Conservation (phyloP, 139 green algal genomes). For the Picochlorum sp. region DNA sequence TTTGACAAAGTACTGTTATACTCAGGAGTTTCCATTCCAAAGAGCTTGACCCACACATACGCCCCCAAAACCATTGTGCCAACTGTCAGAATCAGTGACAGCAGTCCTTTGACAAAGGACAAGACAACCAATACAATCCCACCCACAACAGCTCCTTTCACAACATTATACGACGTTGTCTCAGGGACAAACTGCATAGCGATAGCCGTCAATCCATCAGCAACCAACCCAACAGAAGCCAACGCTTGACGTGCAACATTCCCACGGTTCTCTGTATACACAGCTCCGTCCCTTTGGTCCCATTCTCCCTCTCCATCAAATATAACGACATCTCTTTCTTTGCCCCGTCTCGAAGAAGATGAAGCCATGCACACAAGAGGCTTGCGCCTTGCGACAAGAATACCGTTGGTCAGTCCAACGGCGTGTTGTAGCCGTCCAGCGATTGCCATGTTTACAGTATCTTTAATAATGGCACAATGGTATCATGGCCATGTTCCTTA, state of each 20-base stretch:
- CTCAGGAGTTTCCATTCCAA: conserved; percentile 21
- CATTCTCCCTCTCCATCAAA: conserved; percentile 13
- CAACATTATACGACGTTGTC: conserved; percentile 7
- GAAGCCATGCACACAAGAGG: neutral
- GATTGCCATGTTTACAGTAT: too few relatives aligned
- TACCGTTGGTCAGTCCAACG: too few relatives aligned
- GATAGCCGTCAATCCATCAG: conserved; percentile 13
- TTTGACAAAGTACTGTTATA: neutral
- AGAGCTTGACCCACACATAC: conserved; percentile 24
- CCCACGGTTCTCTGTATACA: neutral
- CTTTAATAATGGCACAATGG: too few relatives aligned
- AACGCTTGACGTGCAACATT: conserved; percentile 11
- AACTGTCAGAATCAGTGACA: conserved; percentile 34
- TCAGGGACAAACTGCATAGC: conserved; percentile 14
- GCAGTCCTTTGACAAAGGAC: conserved; percentile 37
- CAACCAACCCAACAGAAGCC: conserved; percentile 12
- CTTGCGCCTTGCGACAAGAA: too few relatives aligned
- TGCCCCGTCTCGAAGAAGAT: neutral
- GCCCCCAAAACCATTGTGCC: conserved; percentile 32
- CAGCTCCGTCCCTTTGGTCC: neutral
- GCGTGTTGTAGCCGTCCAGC: too few relatives aligned
- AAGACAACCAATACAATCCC: conserved; percentile 32
- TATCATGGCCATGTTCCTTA: too few relatives aligned
- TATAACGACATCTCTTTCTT: neutral
- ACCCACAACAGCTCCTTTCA: conserved; percentile 28